A percentile compares a stretch with the other conserved stretches of the same genome.
Conservation (phyloP, 495 filamentous ascomycete species). For the Bathelium albidoporum region DNA sequence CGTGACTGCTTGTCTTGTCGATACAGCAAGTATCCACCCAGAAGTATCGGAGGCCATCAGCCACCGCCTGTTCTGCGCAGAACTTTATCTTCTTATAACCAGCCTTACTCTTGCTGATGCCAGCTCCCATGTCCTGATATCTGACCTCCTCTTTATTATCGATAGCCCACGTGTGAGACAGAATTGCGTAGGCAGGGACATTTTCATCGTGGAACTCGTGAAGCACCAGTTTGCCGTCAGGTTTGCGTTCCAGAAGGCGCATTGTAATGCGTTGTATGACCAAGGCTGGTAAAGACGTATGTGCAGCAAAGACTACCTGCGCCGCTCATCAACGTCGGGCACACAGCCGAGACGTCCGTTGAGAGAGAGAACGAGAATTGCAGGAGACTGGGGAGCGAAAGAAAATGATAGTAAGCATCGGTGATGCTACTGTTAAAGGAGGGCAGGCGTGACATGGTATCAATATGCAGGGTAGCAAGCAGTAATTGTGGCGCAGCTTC, state of each 20-base stretch:
- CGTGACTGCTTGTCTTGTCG: slow-evolving; percentile 12
- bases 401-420: not conserved
- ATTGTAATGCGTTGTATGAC: not conserved
- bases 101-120: not conserved
- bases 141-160: slow-evolving; percentile 9
- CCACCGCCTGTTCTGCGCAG: not conserved
- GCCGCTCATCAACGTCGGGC: not conserved
- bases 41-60: slow-evolving; percentile 3
- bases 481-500: not conserved
- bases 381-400: not conserved
- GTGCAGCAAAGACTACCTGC: not conserved
- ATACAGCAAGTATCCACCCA: too few relatives aligned
- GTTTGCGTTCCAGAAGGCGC: slow-evolving; percentile 10
- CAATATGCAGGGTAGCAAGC: not conserved
- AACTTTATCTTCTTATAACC: slow-evolving; percentile 6
- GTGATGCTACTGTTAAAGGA: not conserved
- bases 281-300: not conserved
- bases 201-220: slow-evolving; percentile 8
- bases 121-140: slow-evolving; percentile 10
- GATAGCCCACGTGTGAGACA: slow-evolving; percentile 14
- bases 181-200: slow-evolving; percentile 14
- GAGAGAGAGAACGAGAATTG: too few relatives aligned
- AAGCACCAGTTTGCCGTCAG: not conserved
- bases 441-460: slow-evolving; percentile 1
- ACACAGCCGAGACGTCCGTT: not conserved